Evolutionary conservation across 2,329 filamentous ascomycete species (phyloP), one percentile per base, ranked within the genome.

Genomic region (Venturia oleaginea): DNA sequence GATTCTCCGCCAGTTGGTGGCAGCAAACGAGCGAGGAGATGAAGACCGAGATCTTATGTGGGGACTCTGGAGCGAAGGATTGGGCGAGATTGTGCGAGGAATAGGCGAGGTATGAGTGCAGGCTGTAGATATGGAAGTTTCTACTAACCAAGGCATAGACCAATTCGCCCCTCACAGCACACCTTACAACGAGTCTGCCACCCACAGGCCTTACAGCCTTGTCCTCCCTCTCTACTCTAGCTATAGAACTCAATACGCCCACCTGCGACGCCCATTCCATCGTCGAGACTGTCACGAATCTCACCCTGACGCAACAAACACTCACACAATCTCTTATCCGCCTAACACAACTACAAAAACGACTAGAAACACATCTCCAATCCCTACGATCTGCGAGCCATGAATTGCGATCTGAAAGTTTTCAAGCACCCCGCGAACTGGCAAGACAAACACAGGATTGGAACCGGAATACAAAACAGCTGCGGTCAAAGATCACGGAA

Each of bases 21-120:
- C 86, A 13, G 80, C 86, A 51, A 96, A 94, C 72, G 92, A 96
- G 72, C 77, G 84, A 15, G 89, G 89, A 6, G 89, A 92, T 68
- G 89, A 92, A 70, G 86, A 90, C 69, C 80, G 81, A 19, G 78
- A 79, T 2, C 75, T 87, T 1, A 70, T 90, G 11, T 78, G 82
- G 34, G 78, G 79, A 24, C 77, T 88, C 19, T 86, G 91, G 68
- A 78, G 81, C 42, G 78, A 81, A 37, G 83, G 86, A 1, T 75
- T 91, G 4, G 75, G 79, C 17, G 81, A 86, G 65, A 71, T 88
- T 65, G 69, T 74, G 40, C 73, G 74, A 70, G 73, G 73, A 69
- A 40, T 40, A 48, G 32, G 30, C 40, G 46, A 65, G 43, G 32
- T 57, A 57, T 17, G 22, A 24, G 7, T 27, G 1, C 51, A 30